These are phyloP conservation scores for Coemansia sp. DNA, from an alignment of 192 early-diverging fungal genomes.

Conservation along the genomic window DNA sequence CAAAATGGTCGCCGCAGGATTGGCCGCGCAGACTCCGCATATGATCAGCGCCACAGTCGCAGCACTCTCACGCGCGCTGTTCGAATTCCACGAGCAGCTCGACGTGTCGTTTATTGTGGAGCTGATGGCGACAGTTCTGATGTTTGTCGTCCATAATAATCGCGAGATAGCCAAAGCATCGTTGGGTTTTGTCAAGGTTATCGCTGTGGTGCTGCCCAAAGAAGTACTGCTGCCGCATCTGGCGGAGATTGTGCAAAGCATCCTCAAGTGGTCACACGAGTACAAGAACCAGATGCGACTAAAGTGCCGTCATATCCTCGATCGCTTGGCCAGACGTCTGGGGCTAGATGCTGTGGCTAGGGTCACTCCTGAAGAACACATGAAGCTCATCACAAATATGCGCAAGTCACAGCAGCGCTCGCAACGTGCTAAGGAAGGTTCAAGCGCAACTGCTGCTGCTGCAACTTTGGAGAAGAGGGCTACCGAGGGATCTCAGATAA, in stretches of 20 bases:
- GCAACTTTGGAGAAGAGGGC: conserved; percentile 1
- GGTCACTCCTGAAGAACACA: conserved; percentile 82
- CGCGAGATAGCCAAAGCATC: conserved; percentile 90
- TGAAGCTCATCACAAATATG: conserved; percentile 89
- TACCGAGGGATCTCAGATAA: conserved; percentile 53
- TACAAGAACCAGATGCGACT: conserved; percentile 88
- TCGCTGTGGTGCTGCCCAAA: conserved; percentile 71
- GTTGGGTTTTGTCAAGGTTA: conserved; percentile 93
- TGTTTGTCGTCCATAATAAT: conserved; percentile 77
- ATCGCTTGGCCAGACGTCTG: conserved; percentile 86
- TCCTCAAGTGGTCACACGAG: conserved; percentile 81
- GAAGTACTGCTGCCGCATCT: conserved; percentile 71
- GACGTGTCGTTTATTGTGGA: conserved; percentile 63
- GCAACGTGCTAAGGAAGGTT: conserved; percentile 62
- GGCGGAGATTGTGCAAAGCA: conserved; percentile 65
- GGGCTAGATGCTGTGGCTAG: conserved; percentile 71
- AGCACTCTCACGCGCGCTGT: conserved; percentile 79
- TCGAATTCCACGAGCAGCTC: conserved; percentile 84
- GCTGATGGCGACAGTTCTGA: conserved; percentile 75
- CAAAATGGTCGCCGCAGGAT: conserved; percentile 90
- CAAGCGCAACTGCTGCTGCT: conserved; percentile 24
- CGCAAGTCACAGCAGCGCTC: conserved; percentile 82
- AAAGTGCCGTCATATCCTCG: conserved; percentile 89
- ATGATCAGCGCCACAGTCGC: conserved; percentile 93
- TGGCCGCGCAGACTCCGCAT: conserved; percentile 84